Base-by-base conservation (phyloP, 208 protist genomes). In the Tritrichomonas musculus region DNA sequence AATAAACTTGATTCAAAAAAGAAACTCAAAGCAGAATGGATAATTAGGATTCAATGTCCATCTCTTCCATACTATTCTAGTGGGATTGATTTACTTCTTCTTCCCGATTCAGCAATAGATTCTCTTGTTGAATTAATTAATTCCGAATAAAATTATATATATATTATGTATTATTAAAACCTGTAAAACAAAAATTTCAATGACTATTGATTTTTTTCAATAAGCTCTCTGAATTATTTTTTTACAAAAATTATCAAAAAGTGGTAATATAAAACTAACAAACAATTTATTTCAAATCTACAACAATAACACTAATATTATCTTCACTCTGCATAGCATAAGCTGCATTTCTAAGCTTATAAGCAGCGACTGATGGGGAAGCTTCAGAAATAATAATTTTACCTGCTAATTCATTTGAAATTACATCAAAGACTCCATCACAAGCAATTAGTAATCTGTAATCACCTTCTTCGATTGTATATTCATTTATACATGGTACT, bases 371-470 rank as follows among this genome's bases (percentile, higher is more conserved):
- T 69, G 64, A 69, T 8, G 64, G 13, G 5, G 9, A 17, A 49
- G 4, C 17, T 84, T 44, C 73, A 47, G 14, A 39, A 33, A 9
- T 3, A 3, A 84, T 25, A 49, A 84, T 17, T 50, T 84, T 49
- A 9, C 41, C 33, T 84, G 47, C 73, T 84, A 49, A 11, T 50
- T 84, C 73, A 84, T 49, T 47, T 44, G 41, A n/a, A 11, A 84
- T 2, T n/a, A 84, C 73, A n/a, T 84, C 73, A 84, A 84, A 84
- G 44, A 84, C 33, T 53, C 73, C 73, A 84, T 84, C 73, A 50
- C 73, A 84, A 11, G 73, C 73, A 50, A 44, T 53, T 27, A 84
- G 33, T 9, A 84, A 27, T 84, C 33, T 84, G 9, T 33, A 17
- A 27, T 84, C 44, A 30, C 27, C 44, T 84, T 84, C 33, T n/a